Base-by-base conservation (phyloP, 768 basidiomycete genomes). In the Russula lepida region DNA sequence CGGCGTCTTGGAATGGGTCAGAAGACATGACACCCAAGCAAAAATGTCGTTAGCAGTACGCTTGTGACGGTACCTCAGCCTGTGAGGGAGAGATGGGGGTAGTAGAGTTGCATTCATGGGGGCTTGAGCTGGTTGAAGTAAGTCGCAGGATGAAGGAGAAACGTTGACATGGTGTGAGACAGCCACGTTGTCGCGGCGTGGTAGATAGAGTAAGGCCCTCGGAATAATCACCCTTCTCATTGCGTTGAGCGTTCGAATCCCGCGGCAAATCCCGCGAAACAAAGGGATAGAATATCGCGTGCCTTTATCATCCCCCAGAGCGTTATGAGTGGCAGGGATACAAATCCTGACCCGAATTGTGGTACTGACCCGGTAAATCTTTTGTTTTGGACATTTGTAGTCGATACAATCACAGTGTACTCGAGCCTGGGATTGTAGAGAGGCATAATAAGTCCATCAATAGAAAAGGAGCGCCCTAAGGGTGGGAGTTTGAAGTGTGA, bases 121-220 rank as follows among this genome's bases (percentile, higher is more conserved):
- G 44, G 23, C 30, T 21, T 32, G 15, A 35, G 46, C 32, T 41
- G 51, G 61, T 63, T 63, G 52, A 63, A 63, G 57, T 63, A 63
- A 49, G 56, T 48, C 9, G 19, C 15, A 54, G 54, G 58, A 63
- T 63, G 51, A 58, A 46, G 57, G 51, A 19, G 33, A 54, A 63
- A 49, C 62, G 62, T 63, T 63, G 56, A 44, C 23, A 30, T 58
- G 43, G 46, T 57, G 60, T 46, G 56, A 54, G 57, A 27, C 21
- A 37, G 62, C 62, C 62, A 63, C 56, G 62, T 54, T 58, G 51
- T n/a, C 15, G 23, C 23, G 19, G 62, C 62, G 51, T 63, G 62
- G 52, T 54, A 53, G 39, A n/a, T 48, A 27, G 43, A 37, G 56
- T 56, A 50, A 62, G 11, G 30, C 37, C n/a, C 28, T 57, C 60